These are phyloP conservation scores for Monosporozyma aquatica DNA, from an alignment of 805 yeast species.

Conservation along the genomic window DNA sequence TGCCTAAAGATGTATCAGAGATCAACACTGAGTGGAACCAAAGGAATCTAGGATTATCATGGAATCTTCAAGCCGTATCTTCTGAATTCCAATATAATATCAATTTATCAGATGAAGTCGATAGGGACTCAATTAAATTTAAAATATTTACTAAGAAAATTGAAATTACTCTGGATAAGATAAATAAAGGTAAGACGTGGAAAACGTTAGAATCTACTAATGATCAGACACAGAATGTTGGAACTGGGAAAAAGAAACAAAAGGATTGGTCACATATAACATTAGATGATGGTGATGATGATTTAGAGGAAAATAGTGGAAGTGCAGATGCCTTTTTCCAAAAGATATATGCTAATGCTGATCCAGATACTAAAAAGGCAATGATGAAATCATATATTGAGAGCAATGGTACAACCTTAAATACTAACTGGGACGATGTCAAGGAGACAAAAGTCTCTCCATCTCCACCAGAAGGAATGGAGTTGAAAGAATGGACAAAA, in stretches of 20 bases:
- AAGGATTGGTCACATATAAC: slow-evolving; percentile 63
- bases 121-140: slow-evolving; percentile 35
- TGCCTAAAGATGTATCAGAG: slow-evolving; percentile 37
- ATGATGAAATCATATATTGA: slow-evolving; percentile 96
- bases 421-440: slow-evolving; percentile 92
- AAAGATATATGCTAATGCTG: slow-evolving; percentile 65
- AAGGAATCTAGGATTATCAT: slow-evolving; percentile 19
- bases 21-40: slow-evolving; percentile 36
- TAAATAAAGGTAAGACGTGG: slow-evolving; percentile 40
- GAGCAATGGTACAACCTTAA: slow-evolving; percentile 85
- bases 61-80: slow-evolving; percentile 21
- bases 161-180: slow-evolving; percentile 55
- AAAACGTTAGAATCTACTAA: slow-evolving; percentile 31
- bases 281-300: slow-evolving; percentile 37
- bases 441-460: slow-evolving; percentile 52
- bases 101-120: slow-evolving; percentile 45
- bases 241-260: slow-evolving; percentile 32
- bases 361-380: slow-evolving; percentile 81
- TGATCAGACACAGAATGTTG: not conserved
- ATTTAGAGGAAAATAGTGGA: slow-evolving; percentile 36
- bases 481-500: slow-evolving; percentile 44
- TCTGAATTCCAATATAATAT: slow-evolving; percentile 52
- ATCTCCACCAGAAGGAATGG: slow-evolving; percentile 69
- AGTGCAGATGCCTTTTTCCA: slow-evolving; percentile 65
- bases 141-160: slow-evolving; percentile 62